These are phyloP conservation scores for Vitis hybrid DNA, from an alignment of 177 flowering plant species.

Conservation along the genomic window DNA sequence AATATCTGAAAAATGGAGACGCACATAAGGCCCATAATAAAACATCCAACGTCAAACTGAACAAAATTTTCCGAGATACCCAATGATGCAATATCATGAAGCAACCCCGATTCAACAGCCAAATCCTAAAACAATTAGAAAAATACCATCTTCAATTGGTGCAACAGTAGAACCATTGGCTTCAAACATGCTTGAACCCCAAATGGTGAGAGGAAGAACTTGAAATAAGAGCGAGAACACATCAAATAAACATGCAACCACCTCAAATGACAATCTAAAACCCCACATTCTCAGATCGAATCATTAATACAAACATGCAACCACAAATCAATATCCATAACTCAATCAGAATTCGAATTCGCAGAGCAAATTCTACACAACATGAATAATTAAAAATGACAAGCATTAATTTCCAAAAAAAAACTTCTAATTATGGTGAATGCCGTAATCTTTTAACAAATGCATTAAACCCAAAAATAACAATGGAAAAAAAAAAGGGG, in stretches of 20 bases:
- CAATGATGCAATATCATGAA: background rate
- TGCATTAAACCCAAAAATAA: background rate
- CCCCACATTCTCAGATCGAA: conserved; percentile 15
- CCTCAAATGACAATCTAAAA: background rate
- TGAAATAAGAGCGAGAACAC: background rate
- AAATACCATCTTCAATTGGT: background rate
- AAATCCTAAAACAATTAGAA: background rate
- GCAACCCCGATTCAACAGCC: background rate
- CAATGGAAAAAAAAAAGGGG: background rate
- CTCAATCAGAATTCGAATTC: background rate
- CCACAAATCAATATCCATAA: conserved; percentile 14
- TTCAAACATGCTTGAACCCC: background rate
- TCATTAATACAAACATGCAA: conserved; percentile 29
- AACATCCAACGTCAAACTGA: background rate
- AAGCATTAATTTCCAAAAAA: background rate
- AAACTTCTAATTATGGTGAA: background rate
- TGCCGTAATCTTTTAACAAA: no score
- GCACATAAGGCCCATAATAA: background rate
- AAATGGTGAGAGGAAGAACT: background rate
- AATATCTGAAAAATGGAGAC: background rate
- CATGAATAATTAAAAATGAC: background rate
- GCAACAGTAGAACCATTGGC: background rate
- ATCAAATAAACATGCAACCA: background rate
- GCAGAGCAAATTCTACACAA: conserved; percentile 6
- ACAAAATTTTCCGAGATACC: background rate